These are phyloP conservation scores for Phoenix roebelenii DNA, from an alignment of 176 grass and related monocot genomes.

Conservation along the genomic window DNA sequence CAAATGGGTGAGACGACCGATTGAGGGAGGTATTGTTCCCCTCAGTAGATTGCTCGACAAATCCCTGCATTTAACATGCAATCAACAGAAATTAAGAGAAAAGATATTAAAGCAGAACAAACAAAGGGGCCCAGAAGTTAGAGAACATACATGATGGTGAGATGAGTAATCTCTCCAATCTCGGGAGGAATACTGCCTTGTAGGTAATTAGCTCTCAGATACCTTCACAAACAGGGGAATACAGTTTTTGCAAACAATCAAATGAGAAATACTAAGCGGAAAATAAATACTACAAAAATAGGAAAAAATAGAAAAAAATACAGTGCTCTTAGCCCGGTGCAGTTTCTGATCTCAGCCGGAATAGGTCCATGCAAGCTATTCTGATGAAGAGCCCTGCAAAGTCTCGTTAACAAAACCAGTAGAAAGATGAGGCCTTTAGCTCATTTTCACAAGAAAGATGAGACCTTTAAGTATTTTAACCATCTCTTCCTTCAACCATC, in stretches of 20 bases:
- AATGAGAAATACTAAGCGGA: neutral
- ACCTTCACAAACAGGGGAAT: constrained; percentile 28
- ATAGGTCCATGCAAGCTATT: constrained; percentile 89
- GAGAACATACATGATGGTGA: constrained; percentile 70
- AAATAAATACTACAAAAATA: constrained; percentile 5
- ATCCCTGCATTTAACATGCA: constrained; percentile 38
- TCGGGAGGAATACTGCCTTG: constrained; percentile 89
- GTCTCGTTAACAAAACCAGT: neutral
- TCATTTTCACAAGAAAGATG: neutral
- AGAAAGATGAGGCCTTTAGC: neutral
- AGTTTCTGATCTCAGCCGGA: constrained; percentile 83
- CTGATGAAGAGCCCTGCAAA: constrained; percentile 79
- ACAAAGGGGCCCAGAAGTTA: neutral
- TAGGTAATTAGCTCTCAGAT: constrained; percentile 86
- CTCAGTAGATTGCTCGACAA: constrained; percentile 77
- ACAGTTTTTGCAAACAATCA: neutral
- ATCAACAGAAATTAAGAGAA: constrained; percentile 1
- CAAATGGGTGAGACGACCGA: constrained; percentile 59
- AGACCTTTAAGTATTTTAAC: neutral
- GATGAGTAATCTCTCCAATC: constrained; percentile 62
- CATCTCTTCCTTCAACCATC: neutral
- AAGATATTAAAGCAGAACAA: neutral
- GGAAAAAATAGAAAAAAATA: constrained; percentile 14
- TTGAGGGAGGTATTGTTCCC: constrained; percentile 59
- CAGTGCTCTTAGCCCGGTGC: constrained; percentile 72